Evolutionary conservation across 2,329 filamentous ascomycete genomes (phyloP).

Genomic region (Stachybotrys chartarum): DNA sequence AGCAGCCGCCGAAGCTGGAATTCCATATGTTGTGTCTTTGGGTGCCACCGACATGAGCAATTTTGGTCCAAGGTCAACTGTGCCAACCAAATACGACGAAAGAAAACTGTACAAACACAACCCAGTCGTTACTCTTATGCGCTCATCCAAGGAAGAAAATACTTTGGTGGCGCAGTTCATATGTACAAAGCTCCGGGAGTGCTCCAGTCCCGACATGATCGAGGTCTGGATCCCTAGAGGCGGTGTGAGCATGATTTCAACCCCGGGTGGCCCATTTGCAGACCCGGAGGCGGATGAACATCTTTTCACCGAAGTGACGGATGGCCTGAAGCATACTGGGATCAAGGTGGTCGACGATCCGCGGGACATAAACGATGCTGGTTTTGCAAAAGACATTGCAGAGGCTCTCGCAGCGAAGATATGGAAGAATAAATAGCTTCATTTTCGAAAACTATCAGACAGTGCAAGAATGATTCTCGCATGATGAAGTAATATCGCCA

Average conservation of each 20-base stretch:
- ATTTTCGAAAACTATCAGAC: no score
- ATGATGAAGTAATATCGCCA: no score
- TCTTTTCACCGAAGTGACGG: constrained; percentile 44
- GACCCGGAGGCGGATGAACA: constrained; percentile 33
- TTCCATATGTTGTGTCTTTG: constrained; percentile 45
- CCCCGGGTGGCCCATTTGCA: constrained; percentile 45
- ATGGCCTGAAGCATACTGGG: constrained; percentile 37
- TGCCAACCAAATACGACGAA: constrained; percentile 46
- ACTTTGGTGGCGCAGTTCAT: constrained; percentile 48
- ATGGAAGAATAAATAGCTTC: constrained; percentile 2
- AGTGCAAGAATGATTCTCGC: no score
- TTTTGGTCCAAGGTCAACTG: constrained; percentile 48
- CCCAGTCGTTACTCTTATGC: constrained; percentile 57
- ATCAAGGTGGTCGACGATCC: constrained; percentile 42
- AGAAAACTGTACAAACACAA: constrained; percentile 59
- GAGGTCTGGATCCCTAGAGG: constrained; percentile 53
- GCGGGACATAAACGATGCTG: constrained; percentile 45
- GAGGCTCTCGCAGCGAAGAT: constrained; percentile 27
- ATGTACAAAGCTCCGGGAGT: constrained; percentile 39
- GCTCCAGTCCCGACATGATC: constrained; percentile 30
- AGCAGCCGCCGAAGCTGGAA: constrained; percentile 46
- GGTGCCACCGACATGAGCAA: constrained; percentile 56
- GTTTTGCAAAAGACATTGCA: constrained; percentile 41
- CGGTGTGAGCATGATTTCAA: constrained; percentile 55
- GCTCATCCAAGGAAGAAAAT: constrained; percentile 54